Conservation (phyloP, 208 protist species). For the Herpetomonas tarakana region DNA sequence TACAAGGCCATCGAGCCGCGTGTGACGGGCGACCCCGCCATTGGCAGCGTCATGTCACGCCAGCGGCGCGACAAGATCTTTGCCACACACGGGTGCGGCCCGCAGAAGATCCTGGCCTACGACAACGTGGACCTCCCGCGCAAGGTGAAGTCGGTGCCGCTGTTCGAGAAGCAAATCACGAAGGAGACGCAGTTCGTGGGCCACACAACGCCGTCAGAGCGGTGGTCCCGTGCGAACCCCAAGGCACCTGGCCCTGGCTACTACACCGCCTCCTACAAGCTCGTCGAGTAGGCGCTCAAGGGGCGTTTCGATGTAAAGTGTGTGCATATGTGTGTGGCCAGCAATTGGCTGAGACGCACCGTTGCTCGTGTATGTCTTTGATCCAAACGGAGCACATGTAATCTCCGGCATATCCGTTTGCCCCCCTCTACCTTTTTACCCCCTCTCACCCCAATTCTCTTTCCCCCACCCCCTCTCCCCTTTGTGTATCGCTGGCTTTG, state of each 20-base stretch:
- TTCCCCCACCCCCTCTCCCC: too few relatives aligned
- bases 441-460: too few relatives aligned
- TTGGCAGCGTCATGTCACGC: conserved; percentile 45
- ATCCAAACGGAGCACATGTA: too few relatives aligned
- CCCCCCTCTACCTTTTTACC: too few relatives aligned
- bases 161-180: conserved; percentile 83
- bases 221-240: conserved; percentile 55
- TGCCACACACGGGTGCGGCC: conserved; percentile 45
- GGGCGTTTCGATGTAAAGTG: too few relatives aligned
- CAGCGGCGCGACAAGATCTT: conserved; percentile 37
- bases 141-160: conserved; percentile 51
- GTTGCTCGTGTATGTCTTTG: too few relatives aligned
- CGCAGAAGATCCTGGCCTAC: conserved; percentile 41
- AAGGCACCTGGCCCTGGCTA: conserved; percentile 65
- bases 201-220: conserved; percentile 67
- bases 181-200: conserved; percentile 83
- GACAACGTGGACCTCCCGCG: conserved; percentile 39
- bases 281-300: conserved; percentile 31
- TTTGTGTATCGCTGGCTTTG: too few relatives aligned
- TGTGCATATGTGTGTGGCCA: too few relatives aligned
- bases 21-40: conserved; percentile 58
- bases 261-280: conserved; percentile 55
- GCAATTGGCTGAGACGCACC: too few relatives aligned
- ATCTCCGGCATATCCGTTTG: too few relatives aligned
- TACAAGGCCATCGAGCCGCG: conserved; percentile 45